phyloP scores from a whole-genome alignment of 768 basidiomycete genomes.

The Baorangia bicolor region DNA sequence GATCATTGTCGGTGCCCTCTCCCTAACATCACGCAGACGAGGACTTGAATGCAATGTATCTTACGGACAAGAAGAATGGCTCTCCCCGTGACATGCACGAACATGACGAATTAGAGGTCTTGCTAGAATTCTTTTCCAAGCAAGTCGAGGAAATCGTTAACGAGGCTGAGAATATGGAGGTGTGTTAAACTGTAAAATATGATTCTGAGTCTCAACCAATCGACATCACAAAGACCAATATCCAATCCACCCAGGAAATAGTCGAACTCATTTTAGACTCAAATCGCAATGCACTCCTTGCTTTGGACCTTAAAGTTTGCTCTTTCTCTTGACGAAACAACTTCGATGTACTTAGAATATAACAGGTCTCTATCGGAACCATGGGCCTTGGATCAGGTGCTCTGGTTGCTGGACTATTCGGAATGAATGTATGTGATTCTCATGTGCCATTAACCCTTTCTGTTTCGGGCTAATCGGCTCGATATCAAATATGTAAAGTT shows the following conservation, averaged over 20 bases:
- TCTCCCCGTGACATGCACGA: constrained; percentile 63
- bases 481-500: constrained; percentile 47
- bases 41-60: constrained; percentile 93
- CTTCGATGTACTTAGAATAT: constrained; percentile 1
- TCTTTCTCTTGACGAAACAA: background rate
- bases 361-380: constrained; percentile 87
- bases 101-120: constrained; percentile 90
- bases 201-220: background rate
- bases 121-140: constrained; percentile 93
- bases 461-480: constrained; percentile 22
- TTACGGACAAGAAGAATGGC: constrained; percentile 78
- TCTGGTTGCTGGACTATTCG: constrained; percentile 86
- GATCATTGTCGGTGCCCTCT: background rate
- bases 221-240: constrained; percentile 56
- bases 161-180: constrained; percentile 86
- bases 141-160: constrained; percentile 97
- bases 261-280: constrained; percentile 95
- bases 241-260: constrained; percentile 97
- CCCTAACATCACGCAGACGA: constrained; percentile 58
- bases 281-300: constrained; percentile 89
- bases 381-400: constrained; percentile 92
- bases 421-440: constrained; percentile 84
- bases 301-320: constrained; percentile 82
- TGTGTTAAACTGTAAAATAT: constrained; percentile 30
- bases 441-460: constrained; percentile 12